Percentiles rank a stretch among this genome's conserved stretches.
Evolutionary conservation across 768 basidiomycete species (phyloP).

Genomic region (Lyophyllum atratum): DNA sequence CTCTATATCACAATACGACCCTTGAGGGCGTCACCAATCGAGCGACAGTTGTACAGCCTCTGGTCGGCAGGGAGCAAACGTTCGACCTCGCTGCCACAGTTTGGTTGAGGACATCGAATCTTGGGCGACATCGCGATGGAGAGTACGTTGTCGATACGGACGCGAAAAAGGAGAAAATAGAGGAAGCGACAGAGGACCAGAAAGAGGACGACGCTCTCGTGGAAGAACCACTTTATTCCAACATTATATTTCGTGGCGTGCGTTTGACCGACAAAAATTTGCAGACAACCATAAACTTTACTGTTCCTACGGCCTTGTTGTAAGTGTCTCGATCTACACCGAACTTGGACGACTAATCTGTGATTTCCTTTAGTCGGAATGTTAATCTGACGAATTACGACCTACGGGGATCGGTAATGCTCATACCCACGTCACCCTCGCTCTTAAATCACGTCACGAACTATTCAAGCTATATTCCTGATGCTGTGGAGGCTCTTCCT

Average conservation of each 20-base stretch:
- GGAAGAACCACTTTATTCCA: constrained; percentile 24
- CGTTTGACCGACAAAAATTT: constrained; percentile 22
- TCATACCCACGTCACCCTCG: constrained; percentile 9
- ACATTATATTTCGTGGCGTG: constrained; percentile 24
- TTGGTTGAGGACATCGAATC: constrained; percentile 23
- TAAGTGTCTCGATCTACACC: not conserved
- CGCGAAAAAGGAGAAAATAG: not conserved
- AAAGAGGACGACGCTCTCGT: constrained; percentile 15
- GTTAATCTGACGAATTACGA: constrained; percentile 12
- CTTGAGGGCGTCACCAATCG: not conserved
- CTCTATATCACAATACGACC: not conserved
- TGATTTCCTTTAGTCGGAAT: not conserved
- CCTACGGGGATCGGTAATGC: constrained; percentile 9
- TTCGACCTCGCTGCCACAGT: constrained; percentile 29
- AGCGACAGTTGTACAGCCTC: constrained; percentile 20
- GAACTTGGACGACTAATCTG: not conserved
- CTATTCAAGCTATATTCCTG: constrained; percentile 13
- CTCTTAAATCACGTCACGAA: constrained; percentile 7
- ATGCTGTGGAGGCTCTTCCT: constrained; percentile 1
- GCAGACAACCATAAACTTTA: constrained; percentile 22
- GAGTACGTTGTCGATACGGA: not conserved
- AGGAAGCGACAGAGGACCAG: not conserved
- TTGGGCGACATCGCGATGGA: not conserved
- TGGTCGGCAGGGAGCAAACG: constrained; percentile 22
- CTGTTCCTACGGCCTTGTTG: constrained; percentile 23